Conservation (phyloP, 2,329 filamentous ascomycete genomes). For the Sphaerulina vaccinii region DNA sequence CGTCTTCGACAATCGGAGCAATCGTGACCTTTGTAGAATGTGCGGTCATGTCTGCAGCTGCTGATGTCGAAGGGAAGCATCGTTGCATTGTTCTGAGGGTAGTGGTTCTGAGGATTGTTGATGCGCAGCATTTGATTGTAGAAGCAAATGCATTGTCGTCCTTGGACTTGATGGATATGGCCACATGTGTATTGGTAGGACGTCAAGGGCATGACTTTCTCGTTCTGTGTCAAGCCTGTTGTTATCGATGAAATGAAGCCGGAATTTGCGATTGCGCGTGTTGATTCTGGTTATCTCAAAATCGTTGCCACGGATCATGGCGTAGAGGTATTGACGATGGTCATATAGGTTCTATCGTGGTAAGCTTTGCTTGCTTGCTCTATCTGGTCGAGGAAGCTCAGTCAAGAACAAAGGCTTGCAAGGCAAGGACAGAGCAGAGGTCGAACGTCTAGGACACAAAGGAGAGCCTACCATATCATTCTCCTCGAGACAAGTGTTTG, state of each 20-base stretch:
- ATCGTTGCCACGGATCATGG: too few relatives aligned
- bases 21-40: conserved; percentile 10
- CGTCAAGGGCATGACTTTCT: conserved; percentile 26
- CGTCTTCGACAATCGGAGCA: conserved; percentile 15
- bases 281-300: too few relatives aligned
- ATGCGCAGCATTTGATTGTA: conserved; percentile 27
- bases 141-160: conserved; percentile 27
- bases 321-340: too few relatives aligned
- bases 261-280: too few relatives aligned
- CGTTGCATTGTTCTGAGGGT: neutral
- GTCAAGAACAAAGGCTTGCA: too few relatives aligned
- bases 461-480: neutral
- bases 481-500: neutral
- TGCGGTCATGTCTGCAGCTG: conserved; percentile 21
- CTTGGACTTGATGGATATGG: conserved; percentile 26
- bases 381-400: neutral
- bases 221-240: neutral
- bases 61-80: conserved; percentile 24
- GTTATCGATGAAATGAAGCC: too few relatives aligned
- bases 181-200: conserved; percentile 29
- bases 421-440: too few relatives aligned
- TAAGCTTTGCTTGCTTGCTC: too few relatives aligned
- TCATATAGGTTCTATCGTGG: too few relatives aligned
- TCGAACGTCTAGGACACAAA: neutral
- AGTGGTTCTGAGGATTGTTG: conserved; percentile 18